Base-by-base conservation (phyloP, 73 alveolate species). In the Diophrys sp. region DNA sequence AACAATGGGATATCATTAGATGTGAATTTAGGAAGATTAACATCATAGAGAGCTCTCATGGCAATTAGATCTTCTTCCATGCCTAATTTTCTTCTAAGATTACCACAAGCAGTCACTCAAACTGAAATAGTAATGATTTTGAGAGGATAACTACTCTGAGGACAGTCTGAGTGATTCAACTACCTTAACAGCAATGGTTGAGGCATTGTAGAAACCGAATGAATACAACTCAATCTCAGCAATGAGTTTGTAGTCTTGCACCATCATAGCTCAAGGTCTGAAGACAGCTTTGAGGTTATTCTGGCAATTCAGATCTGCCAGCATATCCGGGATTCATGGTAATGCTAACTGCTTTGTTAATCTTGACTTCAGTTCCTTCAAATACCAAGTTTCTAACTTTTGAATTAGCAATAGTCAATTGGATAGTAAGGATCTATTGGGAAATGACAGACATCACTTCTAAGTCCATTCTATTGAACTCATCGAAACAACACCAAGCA, bases 281-380 rank as follows among this genome's bases (percentile, higher is more conserved):
- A 96, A 96, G n/a, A 67, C 97, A 91, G 82, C 97, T 96, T 87
- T 98, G 97, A 74, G 97, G 84, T 81, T 98, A 97, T 77, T 98
- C 99, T 1, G 99, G 99, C 56, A 98, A 87, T 82, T 98, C 97
- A 31, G 99, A 92, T 74, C 99, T 95, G 28, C 99, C 99, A 24
- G 99, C 99, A 87, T 98, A 98, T 32, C 99, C 99, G 30, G 99
- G 99, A 77, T 98, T 98, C 99, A 98, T 98, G 29, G 99, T 98
- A 1, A 98, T 98, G 80, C 97, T 97, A 89, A 98, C 97, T 34
- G 99, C 99, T 98, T 97, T 54, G 97, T 96, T 98, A 33, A 95
- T 69, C 91, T 92, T 87, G 95, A 97, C 54, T 97, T 93, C 78
- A 94, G 95, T 32, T 97, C 98, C 73, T 88, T 96, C n/a, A n/a